Conservation (phyloP, 768 basidiomycete genomes). For the Cytidiella melzeri region DNA sequence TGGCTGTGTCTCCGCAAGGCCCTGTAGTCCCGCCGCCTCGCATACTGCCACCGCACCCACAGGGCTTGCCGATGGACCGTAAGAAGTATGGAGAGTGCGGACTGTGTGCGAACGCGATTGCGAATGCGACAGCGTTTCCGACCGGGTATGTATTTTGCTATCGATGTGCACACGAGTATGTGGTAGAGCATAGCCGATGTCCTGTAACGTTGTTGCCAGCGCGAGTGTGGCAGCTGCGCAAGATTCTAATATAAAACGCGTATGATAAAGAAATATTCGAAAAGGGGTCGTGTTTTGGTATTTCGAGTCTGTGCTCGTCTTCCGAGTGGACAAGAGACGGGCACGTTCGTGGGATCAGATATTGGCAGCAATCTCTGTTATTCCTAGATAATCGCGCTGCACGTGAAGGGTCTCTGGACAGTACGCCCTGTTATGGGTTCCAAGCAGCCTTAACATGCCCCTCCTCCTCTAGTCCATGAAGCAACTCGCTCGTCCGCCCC, state of each 20-base stretch:
- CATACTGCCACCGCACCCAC: constrained; percentile 69
- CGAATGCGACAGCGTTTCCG: constrained; percentile 85
- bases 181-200: constrained; percentile 72
- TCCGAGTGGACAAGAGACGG: background rate
- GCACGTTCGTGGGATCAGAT: constrained; percentile 14
- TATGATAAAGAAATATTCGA: background rate
- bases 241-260: constrained; percentile 62
- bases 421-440: background rate
- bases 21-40: constrained; percentile 73
- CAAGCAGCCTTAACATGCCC: constrained; percentile 9
- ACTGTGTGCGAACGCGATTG: constrained; percentile 63
- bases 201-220: constrained; percentile 81
- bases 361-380: constrained; percentile 5
- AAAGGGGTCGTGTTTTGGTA: too few species aligned
- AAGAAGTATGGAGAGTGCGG: constrained; percentile 79
- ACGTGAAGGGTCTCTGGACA: constrained; percentile 9
- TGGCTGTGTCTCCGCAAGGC: constrained; percentile 54
- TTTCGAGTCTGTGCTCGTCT: too few species aligned
- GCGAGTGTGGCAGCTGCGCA: constrained; percentile 76
- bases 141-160: constrained; percentile 96
- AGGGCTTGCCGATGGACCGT: constrained; percentile 58
- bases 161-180: constrained; percentile 79
- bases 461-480: constrained; percentile 14
- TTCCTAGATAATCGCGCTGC: constrained; percentile 5
- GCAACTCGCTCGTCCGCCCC: constrained; percentile 2